phyloP scores from a whole-genome alignment of 352 stramenopile species.

The Phytophthora constricta region DNA sequence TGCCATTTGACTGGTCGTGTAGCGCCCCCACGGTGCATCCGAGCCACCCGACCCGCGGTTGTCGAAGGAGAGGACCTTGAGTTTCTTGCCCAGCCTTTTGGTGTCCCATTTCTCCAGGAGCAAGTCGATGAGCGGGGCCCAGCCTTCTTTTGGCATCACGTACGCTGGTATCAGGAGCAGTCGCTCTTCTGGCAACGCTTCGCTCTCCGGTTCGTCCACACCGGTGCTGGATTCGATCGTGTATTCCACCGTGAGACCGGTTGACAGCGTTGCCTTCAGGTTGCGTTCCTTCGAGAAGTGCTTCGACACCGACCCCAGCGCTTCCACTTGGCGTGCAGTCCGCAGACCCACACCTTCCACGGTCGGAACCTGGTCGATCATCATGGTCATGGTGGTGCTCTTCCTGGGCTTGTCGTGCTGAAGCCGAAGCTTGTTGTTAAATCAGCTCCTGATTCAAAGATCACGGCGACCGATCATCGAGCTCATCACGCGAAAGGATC shows the following conservation, averaged over 20 bases:
- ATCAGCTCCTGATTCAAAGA: too few species aligned
- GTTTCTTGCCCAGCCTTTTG: neutral
- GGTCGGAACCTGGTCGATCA: neutral
- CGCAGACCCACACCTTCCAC: constrained; percentile 5
- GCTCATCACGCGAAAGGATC: too few species aligned
- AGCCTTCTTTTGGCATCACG: constrained; percentile 34
- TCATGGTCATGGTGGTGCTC: neutral
- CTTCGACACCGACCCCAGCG: constrained; percentile 25
- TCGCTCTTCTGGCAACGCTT: constrained; percentile 23
- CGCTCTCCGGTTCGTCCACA: constrained; percentile 4
- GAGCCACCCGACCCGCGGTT: constrained; percentile 41
- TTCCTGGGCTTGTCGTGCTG: neutral
- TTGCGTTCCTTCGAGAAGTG: constrained; percentile 25
- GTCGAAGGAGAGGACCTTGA: constrained; percentile 40
- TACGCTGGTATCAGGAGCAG: constrained; percentile 50
- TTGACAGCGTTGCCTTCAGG: constrained; percentile 11
- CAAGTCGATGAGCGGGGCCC: constrained; percentile 30
- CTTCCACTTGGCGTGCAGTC: constrained; percentile 23
- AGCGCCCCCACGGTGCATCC: constrained; percentile 21
- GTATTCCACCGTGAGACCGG: constrained; percentile 19
- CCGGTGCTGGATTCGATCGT: constrained; percentile 1
- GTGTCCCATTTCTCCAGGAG: constrained; percentile 29
- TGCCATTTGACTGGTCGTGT: constrained; percentile 41
- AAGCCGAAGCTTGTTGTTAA: too few species aligned
- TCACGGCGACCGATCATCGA: too few species aligned